Conservation (phyloP, 2,329 filamentous ascomycete genomes). For the Colletotrichum shisoi region DNA sequence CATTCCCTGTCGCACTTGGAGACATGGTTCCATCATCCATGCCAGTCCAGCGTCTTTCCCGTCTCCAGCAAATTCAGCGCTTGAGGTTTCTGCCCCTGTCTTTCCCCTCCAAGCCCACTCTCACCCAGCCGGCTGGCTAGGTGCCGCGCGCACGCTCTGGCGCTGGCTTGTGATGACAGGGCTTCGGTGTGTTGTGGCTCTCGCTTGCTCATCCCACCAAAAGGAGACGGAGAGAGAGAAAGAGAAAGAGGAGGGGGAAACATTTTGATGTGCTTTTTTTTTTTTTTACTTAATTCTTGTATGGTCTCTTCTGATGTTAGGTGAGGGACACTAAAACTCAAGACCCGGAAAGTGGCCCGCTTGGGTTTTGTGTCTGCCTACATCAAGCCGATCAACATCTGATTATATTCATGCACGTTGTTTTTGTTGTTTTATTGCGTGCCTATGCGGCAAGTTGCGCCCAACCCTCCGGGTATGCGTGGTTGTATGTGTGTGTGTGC, state of each 20-base stretch:
- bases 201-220: conserved; percentile 36
- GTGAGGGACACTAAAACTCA: no score
- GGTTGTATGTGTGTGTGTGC: background rate
- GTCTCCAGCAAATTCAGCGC: conserved; percentile 29
- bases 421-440: conserved; percentile 23
- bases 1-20: conserved; percentile 20
- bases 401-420: conserved; percentile 21
- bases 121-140: conserved; percentile 31
- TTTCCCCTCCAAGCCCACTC: conserved; percentile 21
- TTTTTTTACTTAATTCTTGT: conserved; percentile 5
- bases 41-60: conserved; percentile 25
- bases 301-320: no score
- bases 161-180: conserved; percentile 36
- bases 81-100: conserved; percentile 19
- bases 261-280: conserved; percentile 3
- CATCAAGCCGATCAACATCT: background rate
- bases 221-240: background rate
- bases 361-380: background rate
- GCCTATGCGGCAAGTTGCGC: conserved; percentile 34
- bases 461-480: conserved; percentile 21
- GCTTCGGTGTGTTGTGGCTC: conserved; percentile 25
- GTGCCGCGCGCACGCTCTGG: conserved; percentile 14
- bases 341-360: background rate
- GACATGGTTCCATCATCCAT: conserved; percentile 22
- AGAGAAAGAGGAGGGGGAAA: no score